phyloP scores from a whole-genome alignment of 768 basidiomycete genomes.

The Fistulinella prunicolor region DNA sequence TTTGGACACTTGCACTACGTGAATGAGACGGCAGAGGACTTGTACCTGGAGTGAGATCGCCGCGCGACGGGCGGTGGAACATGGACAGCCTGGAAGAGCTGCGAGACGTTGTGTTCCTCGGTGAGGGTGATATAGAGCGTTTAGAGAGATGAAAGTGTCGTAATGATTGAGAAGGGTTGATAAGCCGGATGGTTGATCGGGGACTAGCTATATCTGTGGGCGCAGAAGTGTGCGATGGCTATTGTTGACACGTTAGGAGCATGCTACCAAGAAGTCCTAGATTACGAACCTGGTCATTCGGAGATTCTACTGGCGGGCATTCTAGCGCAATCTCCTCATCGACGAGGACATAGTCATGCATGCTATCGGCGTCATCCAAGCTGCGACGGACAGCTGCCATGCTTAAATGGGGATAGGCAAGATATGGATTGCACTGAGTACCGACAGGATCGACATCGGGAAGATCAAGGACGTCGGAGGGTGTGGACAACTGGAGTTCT shows the following conservation, averaged over 20 bases:
- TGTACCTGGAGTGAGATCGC: slow-evolving; percentile 26
- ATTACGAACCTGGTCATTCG: slow-evolving; percentile 27
- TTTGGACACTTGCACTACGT: slow-evolving; percentile 50
- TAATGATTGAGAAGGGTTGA: slow-evolving; percentile 38
- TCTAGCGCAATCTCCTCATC: slow-evolving; percentile 32
- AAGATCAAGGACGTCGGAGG: slow-evolving; percentile 18
- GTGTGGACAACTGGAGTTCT: slow-evolving; percentile 34
- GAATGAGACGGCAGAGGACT: slow-evolving; percentile 38
- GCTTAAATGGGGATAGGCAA: slow-evolving; percentile 39
- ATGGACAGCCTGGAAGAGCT: slow-evolving; percentile 43
- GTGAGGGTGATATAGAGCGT: slow-evolving; percentile 40
- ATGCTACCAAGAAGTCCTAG: slow-evolving; percentile 18
- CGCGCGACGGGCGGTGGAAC: slow-evolving; percentile 36
- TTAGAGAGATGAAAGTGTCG: slow-evolving; percentile 44
- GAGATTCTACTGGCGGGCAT: slow-evolving; percentile 17
- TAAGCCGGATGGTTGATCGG: slow-evolving; percentile 34
- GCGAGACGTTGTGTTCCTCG: slow-evolving; percentile 33
- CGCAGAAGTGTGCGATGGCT: slow-evolving; percentile 23
- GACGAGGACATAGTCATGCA: slow-evolving; percentile 43
- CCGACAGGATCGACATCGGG: slow-evolving; percentile 25
- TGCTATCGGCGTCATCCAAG: slow-evolving; percentile 33
- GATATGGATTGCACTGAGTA: slow-evolving; percentile 38
- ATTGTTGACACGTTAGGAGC: slow-evolving; percentile 17
- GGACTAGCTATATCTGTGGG: slow-evolving; percentile 26
- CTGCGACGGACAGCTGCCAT: slow-evolving; percentile 26